phyloP scores from a whole-genome alignment of 192 early-diverging fungal species.

The Podila epigama region DNA sequence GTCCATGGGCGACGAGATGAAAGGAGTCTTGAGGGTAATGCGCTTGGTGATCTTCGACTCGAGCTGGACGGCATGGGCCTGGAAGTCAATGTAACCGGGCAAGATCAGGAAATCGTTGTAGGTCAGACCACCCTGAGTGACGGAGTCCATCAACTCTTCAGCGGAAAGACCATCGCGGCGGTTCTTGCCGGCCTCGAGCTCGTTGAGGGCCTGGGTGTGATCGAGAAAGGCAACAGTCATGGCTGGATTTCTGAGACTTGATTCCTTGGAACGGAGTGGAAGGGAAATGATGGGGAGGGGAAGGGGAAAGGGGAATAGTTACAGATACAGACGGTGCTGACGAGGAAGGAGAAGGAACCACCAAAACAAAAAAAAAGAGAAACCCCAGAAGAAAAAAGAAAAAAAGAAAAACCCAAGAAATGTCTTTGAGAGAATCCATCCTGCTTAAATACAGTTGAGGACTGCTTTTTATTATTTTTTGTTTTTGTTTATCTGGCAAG shows the following conservation, averaged over 20 bases:
- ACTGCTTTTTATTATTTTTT: background rate
- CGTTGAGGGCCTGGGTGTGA: conserved; percentile 26
- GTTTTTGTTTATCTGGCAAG: background rate
- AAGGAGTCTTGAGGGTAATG: conserved; percentile 91
- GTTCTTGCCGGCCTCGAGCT: conserved; percentile 44
- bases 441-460: conserved; percentile 1
- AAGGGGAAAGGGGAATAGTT: background rate
- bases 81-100: conserved; percentile 95
- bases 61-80: conserved; percentile 78
- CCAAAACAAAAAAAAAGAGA: conserved; percentile 29
- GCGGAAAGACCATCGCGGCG: conserved; percentile 84
- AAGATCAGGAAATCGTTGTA: conserved; percentile 99
- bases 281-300: background rate
- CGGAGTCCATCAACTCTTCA: conserved; percentile 83
- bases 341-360: conserved; percentile 22
- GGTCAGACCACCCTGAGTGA: conserved; percentile 87
- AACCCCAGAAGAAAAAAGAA: conserved; percentile 43
- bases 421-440: conserved; percentile 1
- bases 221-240: conserved; percentile 46
- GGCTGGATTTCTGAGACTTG: background rate
- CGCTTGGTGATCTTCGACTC: conserved; percentile 91
- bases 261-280: background rate
- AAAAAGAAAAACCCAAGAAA: conserved; percentile 50
- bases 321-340: conserved; percentile 3
- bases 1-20: conserved; percentile 97